A percentile compares a stretch with the other conserved stretches of the same genome.
Conservation (phyloP, 495 filamentous ascomycete species). For the Aspergillus diversus region DNA sequence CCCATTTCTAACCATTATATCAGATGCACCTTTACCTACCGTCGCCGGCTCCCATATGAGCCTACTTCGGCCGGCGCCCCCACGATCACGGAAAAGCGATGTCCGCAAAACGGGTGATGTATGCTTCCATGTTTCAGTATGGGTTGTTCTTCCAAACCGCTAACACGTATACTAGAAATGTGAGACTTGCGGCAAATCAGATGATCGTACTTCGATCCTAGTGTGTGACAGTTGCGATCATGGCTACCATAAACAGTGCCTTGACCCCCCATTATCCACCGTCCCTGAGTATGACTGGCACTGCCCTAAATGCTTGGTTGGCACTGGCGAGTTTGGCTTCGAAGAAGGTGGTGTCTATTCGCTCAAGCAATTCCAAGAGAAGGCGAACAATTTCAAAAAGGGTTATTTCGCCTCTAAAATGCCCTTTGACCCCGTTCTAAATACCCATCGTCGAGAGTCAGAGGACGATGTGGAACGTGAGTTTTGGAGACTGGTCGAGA, state of each 20-base stretch:
- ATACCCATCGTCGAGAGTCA: slow-evolving; percentile 76
- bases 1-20: slow-evolving; percentile 20
- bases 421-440: slow-evolving; percentile 84
- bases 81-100: slow-evolving; percentile 70
- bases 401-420: slow-evolving; percentile 89
- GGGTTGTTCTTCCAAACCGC: background rate
- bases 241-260: slow-evolving; percentile 84
- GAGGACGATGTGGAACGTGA: slow-evolving; percentile 97
- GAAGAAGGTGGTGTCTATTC: slow-evolving; percentile 98
- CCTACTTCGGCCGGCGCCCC: slow-evolving; percentile 79
- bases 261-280: slow-evolving; percentile 82
- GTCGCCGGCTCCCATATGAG: slow-evolving; percentile 98
- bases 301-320: slow-evolving; percentile 92
- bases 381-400: slow-evolving; percentile 92
- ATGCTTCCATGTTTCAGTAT: slow-evolving; percentile 30
- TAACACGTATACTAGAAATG: slow-evolving; percentile 63
- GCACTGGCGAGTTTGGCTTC: slow-evolving; percentile 96
- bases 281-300: slow-evolving; percentile 92
- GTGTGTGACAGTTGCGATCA: slow-evolving; percentile 93
- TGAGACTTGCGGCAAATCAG: slow-evolving; percentile 82
- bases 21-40: slow-evolving; percentile 80
- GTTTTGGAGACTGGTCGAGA: slow-evolving; percentile 95
- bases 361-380: slow-evolving; percentile 93
- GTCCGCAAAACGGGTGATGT: slow-evolving; percentile 76
- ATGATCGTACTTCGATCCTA: slow-evolving; percentile 70